Evolutionary conservation across 202 grass and related monocot genomes (phyloP).

Genomic region (Elaeis oleifera): DNA sequence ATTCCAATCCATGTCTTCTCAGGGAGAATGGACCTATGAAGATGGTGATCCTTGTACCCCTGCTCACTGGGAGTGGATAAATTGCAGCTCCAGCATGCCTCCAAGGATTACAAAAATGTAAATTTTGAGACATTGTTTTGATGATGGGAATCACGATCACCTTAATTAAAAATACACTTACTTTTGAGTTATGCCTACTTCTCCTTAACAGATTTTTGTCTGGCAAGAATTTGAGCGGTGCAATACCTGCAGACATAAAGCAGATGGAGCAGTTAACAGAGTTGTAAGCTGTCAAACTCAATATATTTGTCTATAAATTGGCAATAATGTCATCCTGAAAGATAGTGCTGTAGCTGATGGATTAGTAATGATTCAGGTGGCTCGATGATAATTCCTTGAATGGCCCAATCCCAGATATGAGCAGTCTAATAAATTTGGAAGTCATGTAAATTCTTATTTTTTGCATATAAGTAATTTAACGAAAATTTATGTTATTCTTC

Average conservation of each 20-base stretch:
- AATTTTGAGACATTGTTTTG: neutral
- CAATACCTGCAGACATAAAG: constrained; percentile 4
- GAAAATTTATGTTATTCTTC: neutral
- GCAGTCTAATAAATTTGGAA: constrained; percentile 23
- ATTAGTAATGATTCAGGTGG: constrained; percentile 18
- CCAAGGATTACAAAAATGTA: constrained; percentile 7
- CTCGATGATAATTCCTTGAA: constrained; percentile 24
- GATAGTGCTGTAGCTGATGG: neutral
- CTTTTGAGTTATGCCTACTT: neutral
- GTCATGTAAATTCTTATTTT: constrained; percentile 27
- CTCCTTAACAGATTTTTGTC: constrained; percentile 4
- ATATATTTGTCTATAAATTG: too few relatives aligned
- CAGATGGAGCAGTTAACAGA: constrained; percentile 2
- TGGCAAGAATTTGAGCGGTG: constrained; percentile 1
- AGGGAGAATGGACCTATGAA: constrained; percentile 9
- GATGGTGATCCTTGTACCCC: constrained; percentile 9
- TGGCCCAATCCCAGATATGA: constrained; percentile 30
- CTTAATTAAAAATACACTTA: neutral
- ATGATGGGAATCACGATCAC: neutral
- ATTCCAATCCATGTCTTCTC: neutral
- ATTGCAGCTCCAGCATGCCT: constrained; percentile 1
- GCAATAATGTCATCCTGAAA: too few relatives aligned
- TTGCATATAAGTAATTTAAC: neutral
- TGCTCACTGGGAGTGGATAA: constrained; percentile 11
- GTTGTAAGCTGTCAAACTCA: neutral